phyloP scores from a whole-genome alignment of 345 rosid species.

The Erysimum cheiranthoides region DNA sequence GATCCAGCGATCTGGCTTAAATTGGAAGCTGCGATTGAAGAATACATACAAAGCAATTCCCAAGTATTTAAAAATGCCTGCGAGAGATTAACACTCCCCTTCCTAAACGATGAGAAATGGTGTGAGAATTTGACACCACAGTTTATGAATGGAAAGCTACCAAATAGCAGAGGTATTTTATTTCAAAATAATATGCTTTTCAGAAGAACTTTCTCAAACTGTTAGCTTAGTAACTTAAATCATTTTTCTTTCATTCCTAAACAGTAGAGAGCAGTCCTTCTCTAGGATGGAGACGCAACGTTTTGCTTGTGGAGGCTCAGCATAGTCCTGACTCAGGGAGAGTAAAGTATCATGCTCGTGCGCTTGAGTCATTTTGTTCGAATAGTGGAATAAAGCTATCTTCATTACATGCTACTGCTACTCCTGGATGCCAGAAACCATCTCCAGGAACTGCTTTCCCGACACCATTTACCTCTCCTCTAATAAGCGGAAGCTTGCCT shows the following conservation, averaged over 20 bases:
- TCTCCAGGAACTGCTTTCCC: conserved; percentile 69
- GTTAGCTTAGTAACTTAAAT: conserved; percentile 6
- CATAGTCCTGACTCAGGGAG: conserved; percentile 90
- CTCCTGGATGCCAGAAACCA: conserved; percentile 62
- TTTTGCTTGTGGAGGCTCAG: conserved; percentile 92
- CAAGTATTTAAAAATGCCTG: conserved; percentile 71
- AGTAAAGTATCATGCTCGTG: conserved; percentile 81
- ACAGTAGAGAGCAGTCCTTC: conserved; percentile 72
- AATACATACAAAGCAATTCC: conserved; percentile 76
- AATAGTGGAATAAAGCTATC: conserved; percentile 74
- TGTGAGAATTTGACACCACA: conserved; percentile 60
- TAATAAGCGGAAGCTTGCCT: conserved; percentile 91
- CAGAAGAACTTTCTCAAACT: conserved; percentile 37
- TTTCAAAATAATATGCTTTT: conserved; percentile 27
- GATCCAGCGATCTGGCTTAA: conserved; percentile 95
- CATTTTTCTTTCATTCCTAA: conserved; percentile 37
- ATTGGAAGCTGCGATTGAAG: conserved; percentile 84
- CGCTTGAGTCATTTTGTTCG: conserved; percentile 86
- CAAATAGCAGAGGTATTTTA: conserved; percentile 44
- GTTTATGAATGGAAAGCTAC: conserved; percentile 44
- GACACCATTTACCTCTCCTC: conserved; percentile 87
- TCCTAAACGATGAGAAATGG: conserved; percentile 75
- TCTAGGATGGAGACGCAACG: conserved; percentile 95
- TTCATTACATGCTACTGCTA: conserved; percentile 51
- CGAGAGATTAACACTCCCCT: conserved; percentile 79